Conservation (phyloP, 2,329 filamentous ascomycete species). For the Bipolaris sorokiniana region DNA sequence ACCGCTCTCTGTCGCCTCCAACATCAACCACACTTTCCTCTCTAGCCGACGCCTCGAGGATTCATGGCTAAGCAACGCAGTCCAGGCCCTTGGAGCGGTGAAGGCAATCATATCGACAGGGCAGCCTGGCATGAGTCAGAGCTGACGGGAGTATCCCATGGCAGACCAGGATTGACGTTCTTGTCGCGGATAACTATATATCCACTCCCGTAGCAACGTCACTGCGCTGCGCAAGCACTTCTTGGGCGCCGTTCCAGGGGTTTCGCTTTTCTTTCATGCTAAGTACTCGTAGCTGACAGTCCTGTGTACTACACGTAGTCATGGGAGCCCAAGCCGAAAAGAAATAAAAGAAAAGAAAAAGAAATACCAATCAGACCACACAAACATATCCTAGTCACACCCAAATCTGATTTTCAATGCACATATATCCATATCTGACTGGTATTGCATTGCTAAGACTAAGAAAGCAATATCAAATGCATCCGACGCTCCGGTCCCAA, state of each 20-base stretch:
- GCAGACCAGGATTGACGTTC: background rate
- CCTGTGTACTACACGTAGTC: background rate
- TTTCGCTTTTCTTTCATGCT: background rate
- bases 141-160: constrained; percentile 6
- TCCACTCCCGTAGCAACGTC: constrained; percentile 8
- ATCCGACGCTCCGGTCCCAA: constrained; percentile 1
- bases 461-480: constrained; percentile 10
- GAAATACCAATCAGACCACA: background rate
- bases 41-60: background rate
- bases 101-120: background rate
- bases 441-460: background rate
- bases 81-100: background rate
- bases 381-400: background rate
- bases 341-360: background rate
- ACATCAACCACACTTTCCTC: constrained; percentile 1
- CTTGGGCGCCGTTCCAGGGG: background rate
- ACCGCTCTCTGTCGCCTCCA: constrained; percentile 8
- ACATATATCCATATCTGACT: background rate
- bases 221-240: constrained; percentile 3
- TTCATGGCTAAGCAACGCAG: background rate
- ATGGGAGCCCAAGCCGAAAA: constrained; percentile 2
- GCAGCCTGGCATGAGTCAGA: constrained; percentile 10
- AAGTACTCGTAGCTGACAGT: background rate
- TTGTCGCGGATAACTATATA: constrained; percentile 1
- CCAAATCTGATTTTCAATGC: background rate